Conservation (phyloP, 2,329 filamentous ascomycete genomes). For the Fragosphaeria purpurea region DNA sequence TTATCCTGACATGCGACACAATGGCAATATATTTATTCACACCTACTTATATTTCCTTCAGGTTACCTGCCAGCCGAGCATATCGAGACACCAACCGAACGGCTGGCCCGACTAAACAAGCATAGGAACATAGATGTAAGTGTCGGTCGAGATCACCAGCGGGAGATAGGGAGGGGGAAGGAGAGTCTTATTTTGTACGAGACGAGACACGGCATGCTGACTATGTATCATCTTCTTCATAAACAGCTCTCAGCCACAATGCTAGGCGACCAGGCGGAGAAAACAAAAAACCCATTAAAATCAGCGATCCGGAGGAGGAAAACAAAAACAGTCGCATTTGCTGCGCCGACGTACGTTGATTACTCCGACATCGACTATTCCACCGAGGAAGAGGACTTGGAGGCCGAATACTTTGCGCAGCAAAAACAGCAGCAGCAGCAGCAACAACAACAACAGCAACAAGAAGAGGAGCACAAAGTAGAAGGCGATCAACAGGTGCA, state of each 20-base stretch:
- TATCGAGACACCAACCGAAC: constrained; percentile 94
- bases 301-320: constrained; percentile 74
- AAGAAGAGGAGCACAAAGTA: constrained; percentile 21
- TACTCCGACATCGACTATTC: constrained; percentile 83
- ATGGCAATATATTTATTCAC: background rate
- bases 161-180: too few species aligned
- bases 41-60: constrained; percentile 24
- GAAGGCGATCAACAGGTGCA: constrained; percentile 21
- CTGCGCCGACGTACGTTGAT: constrained; percentile 77
- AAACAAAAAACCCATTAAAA: constrained; percentile 72
- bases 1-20: background rate
- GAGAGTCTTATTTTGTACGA: too few species aligned
- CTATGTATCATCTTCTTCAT: too few species aligned
- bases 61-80: constrained; percentile 95
- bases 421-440: constrained; percentile 21
- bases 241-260: constrained; percentile 49
- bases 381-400: constrained; percentile 57
- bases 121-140: constrained; percentile 94
- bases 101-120: constrained; percentile 88
- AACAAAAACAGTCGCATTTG: constrained; percentile 78
- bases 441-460: constrained; percentile 17
- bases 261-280: constrained; percentile 58
- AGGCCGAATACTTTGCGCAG: constrained; percentile 24
- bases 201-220: too few species aligned
- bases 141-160: background rate